Percentiles rank a stretch among this genome's conserved stretches.
phyloP scores from a whole-genome alignment of 1,284 basidiomycete species.

The Trichosporon ovoides region DNA sequence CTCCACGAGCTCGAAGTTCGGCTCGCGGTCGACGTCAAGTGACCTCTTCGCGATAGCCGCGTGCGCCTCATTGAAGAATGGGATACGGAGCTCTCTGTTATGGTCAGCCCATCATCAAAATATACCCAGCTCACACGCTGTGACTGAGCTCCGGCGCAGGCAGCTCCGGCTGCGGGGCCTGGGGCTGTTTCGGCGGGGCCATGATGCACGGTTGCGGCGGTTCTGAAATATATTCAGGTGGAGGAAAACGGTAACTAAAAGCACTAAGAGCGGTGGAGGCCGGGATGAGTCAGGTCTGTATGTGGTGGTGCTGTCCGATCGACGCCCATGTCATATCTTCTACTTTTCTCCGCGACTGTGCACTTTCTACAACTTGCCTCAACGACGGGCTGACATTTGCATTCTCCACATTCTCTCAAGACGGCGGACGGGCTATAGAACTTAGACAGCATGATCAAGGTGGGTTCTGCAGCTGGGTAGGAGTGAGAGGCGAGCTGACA shows the following conservation, averaged over 20 bases:
- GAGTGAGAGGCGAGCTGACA: too few relatives aligned
- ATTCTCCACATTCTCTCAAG: too few relatives aligned
- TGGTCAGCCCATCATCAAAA: slow-evolving; percentile 1
- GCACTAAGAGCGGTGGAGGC: neutral
- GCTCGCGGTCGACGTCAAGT: slow-evolving; percentile 76
- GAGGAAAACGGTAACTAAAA: too few relatives aligned
- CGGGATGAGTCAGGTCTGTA: neutral
- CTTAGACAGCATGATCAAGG: too few relatives aligned
- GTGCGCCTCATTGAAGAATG: slow-evolving; percentile 66
- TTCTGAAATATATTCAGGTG: slow-evolving; percentile 2
- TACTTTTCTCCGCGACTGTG: too few relatives aligned
- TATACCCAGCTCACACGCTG: too few relatives aligned
- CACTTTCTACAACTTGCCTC: too few relatives aligned
- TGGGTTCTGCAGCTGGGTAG: too few relatives aligned
- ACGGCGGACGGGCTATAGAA: too few relatives aligned
- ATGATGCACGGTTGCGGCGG: neutral
- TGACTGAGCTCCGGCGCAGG: slow-evolving; percentile 6
- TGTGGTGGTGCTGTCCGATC: too few relatives aligned
- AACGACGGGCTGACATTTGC: too few relatives aligned
- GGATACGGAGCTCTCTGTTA: slow-evolving; percentile 69
- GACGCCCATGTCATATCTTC: too few relatives aligned
- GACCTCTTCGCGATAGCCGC: slow-evolving; percentile 70
- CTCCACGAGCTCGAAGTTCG: slow-evolving; percentile 71
- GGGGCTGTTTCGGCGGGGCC: neutral
- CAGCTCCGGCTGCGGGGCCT: neutral